Conservation (phyloP, 2,329 filamentous ascomycete genomes). For the Gyromitra esculenta region DNA sequence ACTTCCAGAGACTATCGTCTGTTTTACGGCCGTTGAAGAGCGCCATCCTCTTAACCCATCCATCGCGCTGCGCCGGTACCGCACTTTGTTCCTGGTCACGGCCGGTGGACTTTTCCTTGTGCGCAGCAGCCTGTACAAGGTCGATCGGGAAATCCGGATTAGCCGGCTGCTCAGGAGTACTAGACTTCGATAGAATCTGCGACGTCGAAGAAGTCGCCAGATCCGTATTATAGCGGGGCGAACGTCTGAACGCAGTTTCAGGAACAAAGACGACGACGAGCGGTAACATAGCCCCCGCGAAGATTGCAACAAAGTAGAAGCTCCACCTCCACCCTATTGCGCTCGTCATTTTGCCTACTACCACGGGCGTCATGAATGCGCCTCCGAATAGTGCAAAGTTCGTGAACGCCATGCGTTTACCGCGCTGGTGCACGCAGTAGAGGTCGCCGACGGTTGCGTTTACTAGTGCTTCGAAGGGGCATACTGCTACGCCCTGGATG, state of each 20-base stretch:
- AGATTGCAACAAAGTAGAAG: constrained; percentile 89
- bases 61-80: constrained; percentile 64
- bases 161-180: background rate
- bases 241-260: constrained; percentile 80
- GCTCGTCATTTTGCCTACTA: constrained; percentile 85
- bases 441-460: constrained; percentile 90
- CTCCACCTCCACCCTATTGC: constrained; percentile 84
- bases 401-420: constrained; percentile 84
- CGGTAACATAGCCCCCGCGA: constrained; percentile 75
- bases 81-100: constrained; percentile 33
- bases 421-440: constrained; percentile 79
- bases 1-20: constrained; percentile 74
- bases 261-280: constrained; percentile 81
- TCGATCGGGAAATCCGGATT: constrained; percentile 33
- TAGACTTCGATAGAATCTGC: constrained; percentile 3
- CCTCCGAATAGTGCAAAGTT: constrained; percentile 77
- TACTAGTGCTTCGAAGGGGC: constrained; percentile 88
- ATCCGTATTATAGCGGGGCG: constrained; percentile 21
- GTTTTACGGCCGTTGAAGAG: constrained; percentile 86
- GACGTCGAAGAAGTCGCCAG: constrained; percentile 13
- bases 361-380: constrained; percentile 82
- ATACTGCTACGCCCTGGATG: constrained; percentile 84
- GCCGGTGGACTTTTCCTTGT: background rate
- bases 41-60: constrained; percentile 70
- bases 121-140: background rate